Base-by-base conservation (phyloP, 108 stramenopile species). In the Cyclotella sp. region DNA sequence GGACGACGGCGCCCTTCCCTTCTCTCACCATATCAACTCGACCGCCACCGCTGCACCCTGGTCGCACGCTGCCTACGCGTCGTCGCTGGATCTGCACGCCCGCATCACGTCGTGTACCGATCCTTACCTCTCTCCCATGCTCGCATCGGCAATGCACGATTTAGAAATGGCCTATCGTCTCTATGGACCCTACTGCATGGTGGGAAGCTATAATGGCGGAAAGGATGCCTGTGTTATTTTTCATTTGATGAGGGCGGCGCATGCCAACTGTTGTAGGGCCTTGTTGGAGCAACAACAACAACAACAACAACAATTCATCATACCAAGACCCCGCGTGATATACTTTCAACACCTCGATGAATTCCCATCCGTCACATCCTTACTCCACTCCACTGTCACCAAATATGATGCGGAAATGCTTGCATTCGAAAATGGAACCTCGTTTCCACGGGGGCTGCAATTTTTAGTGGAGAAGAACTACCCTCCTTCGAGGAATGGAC, bases 181-280 rank as follows among this genome's bases (percentile, higher is more conserved):
- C 61, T 96, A 96, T 59, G 93, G 95, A 21, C 87, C 89, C 0
- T 43, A 66, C 24, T 87, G 85, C 15, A 92, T 93, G n/a, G 69
- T 95, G 42, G 89, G 94, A 43, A 89, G 87, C 47, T 99, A 97
- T 86, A 99, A 99, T 86, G 99, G 99, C 9, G 99, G 99, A 8
- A 99, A 99, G 68, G 99, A 99, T 88, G 97, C 97, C 14, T 94
- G 93, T 12, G 99, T 98, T 0, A 94, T 99, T 64, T 79, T 98
- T 69, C 96, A 99, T 74, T 78, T 99, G 69, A 74, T 94, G 43
- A 88, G 99, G 44, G 98, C 97, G 5, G 97, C 93, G 0, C 85
- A 89, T 68, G 97, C 97, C 13, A 71, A 95, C 24, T 86, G 89
- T 59, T 78, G 75, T 27, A 39, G 64, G 1, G 68, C 63, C 9